These are phyloP conservation scores for Wickerhamiella sergipiensis DNA, from an alignment of 805 yeast genomes.

Conservation along the genomic window DNA sequence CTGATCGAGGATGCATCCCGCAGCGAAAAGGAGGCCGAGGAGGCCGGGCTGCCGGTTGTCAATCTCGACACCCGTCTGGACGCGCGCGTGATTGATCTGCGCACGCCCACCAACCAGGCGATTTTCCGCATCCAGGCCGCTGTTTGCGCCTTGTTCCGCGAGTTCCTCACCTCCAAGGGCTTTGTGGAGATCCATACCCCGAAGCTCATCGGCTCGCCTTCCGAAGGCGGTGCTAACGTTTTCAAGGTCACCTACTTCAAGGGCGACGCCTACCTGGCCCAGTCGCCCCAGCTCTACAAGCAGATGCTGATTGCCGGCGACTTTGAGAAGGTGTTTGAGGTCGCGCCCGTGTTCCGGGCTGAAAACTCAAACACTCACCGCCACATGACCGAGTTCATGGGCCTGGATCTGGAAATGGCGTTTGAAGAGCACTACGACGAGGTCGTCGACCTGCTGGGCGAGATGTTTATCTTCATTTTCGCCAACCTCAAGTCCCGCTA, in stretches of 20 bases:
- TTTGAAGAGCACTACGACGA: conserved; percentile 98
- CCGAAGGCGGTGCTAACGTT: conserved; percentile 97
- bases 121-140: conserved; percentile 90
- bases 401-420: conserved; percentile 95
- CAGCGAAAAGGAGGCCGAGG: conserved; percentile 73
- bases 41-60: conserved; percentile 80
- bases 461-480: conserved; percentile 80
- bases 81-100: conserved; percentile 85
- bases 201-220: conserved; percentile 84
- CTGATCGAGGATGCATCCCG: conserved; percentile 94
- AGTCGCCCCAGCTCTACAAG: conserved; percentile 95
- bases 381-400: conserved; percentile 97
- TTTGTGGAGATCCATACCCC: conserved; percentile 95
- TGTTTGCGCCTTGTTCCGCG: conserved; percentile 78
- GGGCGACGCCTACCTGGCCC: conserved; percentile 86
- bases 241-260: conserved; percentile 90
- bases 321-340: conserved; percentile 89
- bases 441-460: conserved; percentile 48
- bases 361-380: conserved; percentile 98
- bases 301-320: conserved; percentile 97
- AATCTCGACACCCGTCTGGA: conserved; percentile 94
- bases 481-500: conserved; percentile 67
- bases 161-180: conserved; percentile 51
- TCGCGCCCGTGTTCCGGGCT: conserved; percentile 97
- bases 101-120: conserved; percentile 96